Evolutionary conservation across 1,284 basidiomycete genomes (phyloP), one percentile per base, ranked within the genome.

Genomic region (Puccinia triticina): DNA sequence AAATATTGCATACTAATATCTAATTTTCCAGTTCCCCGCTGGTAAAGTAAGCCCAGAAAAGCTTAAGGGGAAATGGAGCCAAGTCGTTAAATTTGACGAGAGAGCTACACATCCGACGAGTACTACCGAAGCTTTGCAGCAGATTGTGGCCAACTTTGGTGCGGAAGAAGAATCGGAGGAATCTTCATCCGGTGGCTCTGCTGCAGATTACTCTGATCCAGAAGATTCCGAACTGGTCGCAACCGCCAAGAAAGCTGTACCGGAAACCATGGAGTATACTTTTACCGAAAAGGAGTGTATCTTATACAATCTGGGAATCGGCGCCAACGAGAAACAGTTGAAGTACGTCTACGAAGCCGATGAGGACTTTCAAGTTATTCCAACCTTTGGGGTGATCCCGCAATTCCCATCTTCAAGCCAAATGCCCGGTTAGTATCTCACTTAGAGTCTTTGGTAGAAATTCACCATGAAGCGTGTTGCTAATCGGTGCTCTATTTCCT

Each of bases 321-420:
- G 96, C n/a, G 96, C 96, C 26, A 96, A 92, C 7, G 95, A 93
- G 87, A 91, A 93, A 86, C 95, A 99, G 84, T 90, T 98, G 34
- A 91, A 95, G 85, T 96, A 94, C 92, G 92, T 92, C 3, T 99
- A 92, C 86, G 97, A 99, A 89, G 92, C 92, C 81, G 90, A 94
- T 86, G 94, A 96, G 76, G 90, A 92, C 40, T 99, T 99, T 88
- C 88, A 90, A 83, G 92, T 93, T 0, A 88, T 99, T 59, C 96
- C 95, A 0, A 98, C 96, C 0, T 99, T 97, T 86, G 96, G 95
- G 82, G 96, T 99, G 69, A 91, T 99, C 83, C 96, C 96, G n/a
- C 95, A 95, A 87, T 95, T 98, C 87, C 87, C 88, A 55, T 91
- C 93, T 0, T 91, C 90, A 84, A 89, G 90, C 2, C 88, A 89